Evolutionary conservation across 768 basidiomycete species (phyloP), one percentile per base, ranked within the genome.

Genomic region (Obba rivulosa): DNA sequence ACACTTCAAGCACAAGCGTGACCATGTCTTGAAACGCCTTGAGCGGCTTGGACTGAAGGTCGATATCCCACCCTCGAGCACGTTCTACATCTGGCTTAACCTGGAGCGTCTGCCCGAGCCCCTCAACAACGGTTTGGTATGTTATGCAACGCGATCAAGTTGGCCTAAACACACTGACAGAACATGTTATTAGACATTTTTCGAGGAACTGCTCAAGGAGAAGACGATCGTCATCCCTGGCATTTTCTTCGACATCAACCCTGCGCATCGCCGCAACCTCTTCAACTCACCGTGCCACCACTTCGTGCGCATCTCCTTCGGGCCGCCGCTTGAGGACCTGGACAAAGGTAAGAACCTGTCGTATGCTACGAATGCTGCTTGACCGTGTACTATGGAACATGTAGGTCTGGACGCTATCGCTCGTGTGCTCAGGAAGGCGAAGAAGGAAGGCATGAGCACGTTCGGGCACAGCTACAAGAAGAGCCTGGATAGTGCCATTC

Each of bases 51-150:
- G 81, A 38, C 74, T 96, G 20, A 81, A 86, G 43, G 88, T 96
- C 39, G 72, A 78, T 40, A 68, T 88, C 46, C 85, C 86, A 36
- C 92, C 90, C 5, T 71, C 71, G 17, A 81, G 83, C 47, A 96
- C 94, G 2, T 97, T 96, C 69, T 96, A 97, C 67, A 81, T 96
- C 62, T 96, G 94, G 92, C 78, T 94, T 50, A 88, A 89, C 68
- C 74, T 95, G 18, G 84, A 84, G 62, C 74, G 73, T 47, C 76
- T 96, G 41, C 87, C 90, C 8, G 57, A 79, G 4, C 94, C 94
- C 7, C 63, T 96, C 38, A 91, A 92, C 69, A 91, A 90, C 59
- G 93, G 93, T 17, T 69, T 96, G 59, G 86, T 88, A 52, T 5
- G 76, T 70, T 4, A 21, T 10, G 38, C 25, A 16, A 3, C 17